A percentile compares a stretch with the other conserved stretches of the same genome.
Evolutionary conservation across 2,329 filamentous ascomycete genomes (phyloP).

Genomic region (Colletotrichum nymphaeae): DNA sequence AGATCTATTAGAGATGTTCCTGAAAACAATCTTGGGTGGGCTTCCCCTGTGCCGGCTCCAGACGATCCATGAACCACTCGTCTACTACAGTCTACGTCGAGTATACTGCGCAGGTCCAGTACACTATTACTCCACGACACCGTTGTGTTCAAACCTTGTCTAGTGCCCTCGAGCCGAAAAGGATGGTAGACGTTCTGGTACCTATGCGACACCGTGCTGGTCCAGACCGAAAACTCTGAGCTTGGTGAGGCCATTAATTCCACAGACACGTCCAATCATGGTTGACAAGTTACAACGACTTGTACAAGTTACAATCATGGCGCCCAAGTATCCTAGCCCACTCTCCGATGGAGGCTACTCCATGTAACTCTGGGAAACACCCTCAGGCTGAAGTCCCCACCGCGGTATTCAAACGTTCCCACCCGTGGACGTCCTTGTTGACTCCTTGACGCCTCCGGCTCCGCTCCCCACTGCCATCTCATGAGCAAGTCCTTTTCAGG

Average conservation of each 20-base stretch:
- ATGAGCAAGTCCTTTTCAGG: constrained; percentile 9
- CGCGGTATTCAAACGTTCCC: not conserved
- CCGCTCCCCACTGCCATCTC: constrained; percentile 31
- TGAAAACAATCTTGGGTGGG: not conserved
- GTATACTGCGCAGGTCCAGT: not conserved
- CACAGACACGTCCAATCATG: constrained; percentile 26
- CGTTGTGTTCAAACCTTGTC: not conserved
- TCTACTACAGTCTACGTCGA: not conserved
- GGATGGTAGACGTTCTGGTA: constrained; percentile 23
- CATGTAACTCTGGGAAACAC: constrained; percentile 34
- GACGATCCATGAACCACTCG: not conserved
- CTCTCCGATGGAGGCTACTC: constrained; percentile 29
- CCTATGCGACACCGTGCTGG: constrained; percentile 1
- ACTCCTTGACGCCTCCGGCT: constrained; percentile 27
- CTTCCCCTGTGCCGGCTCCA: constrained; percentile 22
- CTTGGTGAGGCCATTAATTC: constrained; percentile 24
- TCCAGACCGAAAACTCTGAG: constrained; percentile 34
- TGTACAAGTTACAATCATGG: constrained; percentile 26
- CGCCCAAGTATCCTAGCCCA: constrained; percentile 22
- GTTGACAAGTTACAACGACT: constrained; percentile 15
- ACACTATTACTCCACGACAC: not conserved
- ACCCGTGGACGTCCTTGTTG: not conserved
- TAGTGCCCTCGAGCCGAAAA: not conserved
- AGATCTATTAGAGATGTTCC: constrained; percentile 9
- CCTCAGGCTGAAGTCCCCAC: constrained; percentile 28